Base-by-base conservation (phyloP, 345 rosid species). In the Passiflora organensis region DNA sequence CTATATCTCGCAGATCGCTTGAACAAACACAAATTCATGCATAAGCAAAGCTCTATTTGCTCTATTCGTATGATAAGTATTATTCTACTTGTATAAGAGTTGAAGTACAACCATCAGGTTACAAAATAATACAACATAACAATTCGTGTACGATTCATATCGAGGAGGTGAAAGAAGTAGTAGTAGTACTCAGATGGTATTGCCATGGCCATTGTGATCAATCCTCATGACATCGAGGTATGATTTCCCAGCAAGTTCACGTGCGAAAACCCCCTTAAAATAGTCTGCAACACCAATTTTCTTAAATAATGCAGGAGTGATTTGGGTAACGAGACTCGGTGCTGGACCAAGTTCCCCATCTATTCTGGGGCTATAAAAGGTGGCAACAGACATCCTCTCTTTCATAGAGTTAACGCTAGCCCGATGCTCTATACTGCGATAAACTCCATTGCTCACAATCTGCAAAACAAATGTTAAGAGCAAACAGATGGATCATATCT, bases 321-420 rank as follows among this genome's bases (percentile, higher is more conserved):
- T 23, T 32, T 34, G 22, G 0, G 68, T 66, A 15, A 74, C 64
- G 49, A 76, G 71, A 60, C 83, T 72, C 16, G 62, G 32, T 14
- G 85, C 79, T 0, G 89, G 82, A 9, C 74, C 72, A 2, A 80
- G 48, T n/a, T 64, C 59, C 2, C 76, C 63, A 38, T 62, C 72
- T 44, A 47, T 56, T 6, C 45, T 59, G 0, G 78, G 66, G 39
- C 57, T 46, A 16, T 41, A 65, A 61, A 80, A 80, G 24, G 76
- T 58, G 5, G 82, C 84, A 39, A 80, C 48, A 2, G 84, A 78
- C 36, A 78, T 57, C 32, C 79, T 76, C 55, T 78, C 85, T 43
- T 55, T 73, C 5, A 52, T 67, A 0, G 64, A 39, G 24, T 76
- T 78, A 34, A 80, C 78, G 20, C 64, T 61, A 14, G 69, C 84